Conservation (phyloP, 768 basidiomycete genomes). For the Termitomyces sp. region DNA sequence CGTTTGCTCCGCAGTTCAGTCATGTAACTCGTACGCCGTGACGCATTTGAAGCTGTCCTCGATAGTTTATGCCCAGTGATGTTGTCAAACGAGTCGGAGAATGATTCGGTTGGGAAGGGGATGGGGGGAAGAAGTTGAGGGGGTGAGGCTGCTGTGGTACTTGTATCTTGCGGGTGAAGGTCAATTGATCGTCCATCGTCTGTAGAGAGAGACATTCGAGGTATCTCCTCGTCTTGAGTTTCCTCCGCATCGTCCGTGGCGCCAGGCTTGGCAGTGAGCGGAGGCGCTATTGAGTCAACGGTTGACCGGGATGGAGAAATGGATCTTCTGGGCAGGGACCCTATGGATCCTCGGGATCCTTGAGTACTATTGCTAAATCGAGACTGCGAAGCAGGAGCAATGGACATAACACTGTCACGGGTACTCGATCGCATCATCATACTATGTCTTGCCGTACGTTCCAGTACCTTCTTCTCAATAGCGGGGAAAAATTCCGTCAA, state of each 20-base stretch:
- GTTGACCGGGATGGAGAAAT: conserved; percentile 46
- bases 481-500: conserved; percentile 94
- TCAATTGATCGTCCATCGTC: conserved; percentile 69
- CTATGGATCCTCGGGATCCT: conserved; percentile 54
- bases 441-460: conserved; percentile 86
- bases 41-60: conserved; percentile 47
- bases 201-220: conserved; percentile 73
- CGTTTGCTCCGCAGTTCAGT: conserved; percentile 79
- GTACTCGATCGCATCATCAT: conserved; percentile 65
- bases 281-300: conserved; percentile 47
- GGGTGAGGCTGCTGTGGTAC: conserved; percentile 26
- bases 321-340: conserved; percentile 41
- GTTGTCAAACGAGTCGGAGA: conserved; percentile 75
- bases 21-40: conserved; percentile 76
- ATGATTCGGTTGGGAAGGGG: conserved; percentile 71
- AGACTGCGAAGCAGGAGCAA: conserved; percentile 46
- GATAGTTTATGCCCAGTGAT: conserved; percentile 43
- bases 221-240: conserved; percentile 46
- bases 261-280: conserved; percentile 38
- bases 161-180: conserved; percentile 49
- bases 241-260: conserved; percentile 13
- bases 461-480: conserved; percentile 87
- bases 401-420: conserved; percentile 53
- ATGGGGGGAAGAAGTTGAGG: conserved; percentile 77
- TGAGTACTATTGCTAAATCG: conserved; percentile 66